Evolutionary conservation across 148 eudicot species (phyloP), one percentile per base, ranked within the genome.

Genomic region (Camellia japonica): DNA sequence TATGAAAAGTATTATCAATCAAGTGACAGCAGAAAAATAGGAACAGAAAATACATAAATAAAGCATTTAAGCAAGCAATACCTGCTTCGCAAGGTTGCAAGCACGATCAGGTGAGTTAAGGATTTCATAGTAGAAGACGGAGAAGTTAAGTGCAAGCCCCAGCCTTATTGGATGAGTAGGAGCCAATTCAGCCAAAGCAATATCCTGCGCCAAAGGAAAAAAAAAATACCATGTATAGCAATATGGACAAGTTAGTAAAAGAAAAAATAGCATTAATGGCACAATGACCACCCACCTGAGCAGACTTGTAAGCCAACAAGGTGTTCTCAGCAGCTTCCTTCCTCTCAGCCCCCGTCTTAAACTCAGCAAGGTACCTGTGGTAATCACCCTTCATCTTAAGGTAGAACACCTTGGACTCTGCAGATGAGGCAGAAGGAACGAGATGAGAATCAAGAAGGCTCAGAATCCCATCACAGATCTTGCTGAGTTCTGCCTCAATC

Each of bases 311-410:
- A 79, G 97, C 97, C 77, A 90, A 74, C 66, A 93, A 78, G 60
- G 97, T 93, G 76, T 72, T 87, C 85, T 93, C 97, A 71, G 97
- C 97, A 78, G 97, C 94, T 74, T 93, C 94, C 84, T 93, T 93
- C 81, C 94, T 87, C 89, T 88, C 97, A 59, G 87, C 88, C 68
- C 97, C 94, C 0, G 91, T 85, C 88, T 86, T 93, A 68, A 93
- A 93, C 87, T 93, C 94, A 44, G 97, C 97, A n/a, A 93, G 84
- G 80, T 93, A 93, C 85, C 97, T 87, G 63, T 91, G 83, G 61
- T 93, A 93, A 79, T 93, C 97, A 80, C 94, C 97, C 88, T 93
- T 93, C 97, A 93, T 93, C 88, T 93, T 93, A 54, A 90, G 87
- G 89, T 93, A 91, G 81, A 93, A 93, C 65, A 93, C 94, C 91